These are phyloP conservation scores for Scutellaria minor DNA, from an alignment of 257 asterid genomes.

Conservation along the genomic window DNA sequence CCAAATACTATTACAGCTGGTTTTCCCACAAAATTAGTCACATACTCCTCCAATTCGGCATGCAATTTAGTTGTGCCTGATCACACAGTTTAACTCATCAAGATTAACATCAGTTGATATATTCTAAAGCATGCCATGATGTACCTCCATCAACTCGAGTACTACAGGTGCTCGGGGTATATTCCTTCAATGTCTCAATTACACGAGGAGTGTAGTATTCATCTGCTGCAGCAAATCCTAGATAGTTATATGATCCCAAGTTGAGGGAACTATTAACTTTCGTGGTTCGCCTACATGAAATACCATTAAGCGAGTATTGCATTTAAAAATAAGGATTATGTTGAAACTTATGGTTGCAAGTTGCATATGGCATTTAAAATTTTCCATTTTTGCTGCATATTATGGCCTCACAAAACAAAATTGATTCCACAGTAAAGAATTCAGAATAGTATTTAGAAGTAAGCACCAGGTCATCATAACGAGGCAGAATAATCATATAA, in stretches of 20 bases:
- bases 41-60: conserved; percentile 83
- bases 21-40: conserved; percentile 87
- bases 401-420: background rate
- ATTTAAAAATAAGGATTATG: conserved; percentile 20
- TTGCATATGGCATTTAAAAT: background rate
- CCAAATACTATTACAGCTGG: conserved; percentile 94
- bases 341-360: conserved; percentile 16
- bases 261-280: conserved; percentile 78
- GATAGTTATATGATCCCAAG: conserved; percentile 96
- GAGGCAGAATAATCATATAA: too few species aligned
- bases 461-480: too few species aligned
- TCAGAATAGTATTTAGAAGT: too few species aligned
- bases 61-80: conserved; percentile 87
- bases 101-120: background rate
- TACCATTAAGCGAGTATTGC: conserved; percentile 20
- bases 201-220: conserved; percentile 97
- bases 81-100: conserved; percentile 30
- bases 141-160: conserved; percentile 95
- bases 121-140: too few species aligned
- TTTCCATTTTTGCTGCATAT: conserved; percentile 12
- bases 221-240: conserved; percentile 98
- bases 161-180: conserved; percentile 91
- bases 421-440: too few species aligned
- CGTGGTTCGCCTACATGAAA: conserved; percentile 73
- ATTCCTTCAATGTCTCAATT: conserved; percentile 81